These are phyloP conservation scores for Phialophora expanda DNA, from an alignment of 2,329 filamentous ascomycete genomes.

Conservation along the genomic window DNA sequence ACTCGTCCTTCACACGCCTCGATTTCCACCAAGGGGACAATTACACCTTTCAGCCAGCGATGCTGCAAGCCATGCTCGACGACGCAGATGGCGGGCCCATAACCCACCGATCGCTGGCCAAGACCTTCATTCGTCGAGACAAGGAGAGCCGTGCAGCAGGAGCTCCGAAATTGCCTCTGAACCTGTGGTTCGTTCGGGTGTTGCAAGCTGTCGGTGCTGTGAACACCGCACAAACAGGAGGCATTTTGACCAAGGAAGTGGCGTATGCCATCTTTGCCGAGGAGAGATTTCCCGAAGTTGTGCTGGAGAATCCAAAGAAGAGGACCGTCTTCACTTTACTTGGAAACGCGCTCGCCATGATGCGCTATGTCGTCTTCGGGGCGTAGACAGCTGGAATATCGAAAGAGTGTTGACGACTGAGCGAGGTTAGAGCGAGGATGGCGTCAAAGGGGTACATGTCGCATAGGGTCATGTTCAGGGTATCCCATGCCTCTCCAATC, in stretches of 20 bases:
- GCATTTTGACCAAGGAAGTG: slow-evolving; percentile 38
- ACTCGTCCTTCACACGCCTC: slow-evolving; percentile 44
- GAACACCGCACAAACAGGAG: slow-evolving; percentile 40
- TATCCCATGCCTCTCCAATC: slow-evolving; percentile 13
- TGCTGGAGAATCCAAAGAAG: slow-evolving; percentile 40
- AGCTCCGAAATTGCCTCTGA: slow-evolving; percentile 38
- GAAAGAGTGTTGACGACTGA: slow-evolving; percentile 9
- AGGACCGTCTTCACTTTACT: slow-evolving; percentile 38
- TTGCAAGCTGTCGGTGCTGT: slow-evolving; percentile 41
- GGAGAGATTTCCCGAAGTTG: slow-evolving; percentile 43
- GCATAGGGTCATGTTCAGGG: background rate
- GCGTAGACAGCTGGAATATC: slow-evolving; percentile 8
- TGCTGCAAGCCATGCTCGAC: slow-evolving; percentile 43
- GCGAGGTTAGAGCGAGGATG: slow-evolving; percentile 8
- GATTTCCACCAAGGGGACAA: slow-evolving; percentile 46
- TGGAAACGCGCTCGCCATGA: slow-evolving; percentile 36
- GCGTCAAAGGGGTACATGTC: slow-evolving; percentile 4
- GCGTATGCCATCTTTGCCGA: slow-evolving; percentile 42
- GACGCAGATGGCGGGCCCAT: slow-evolving; percentile 43
- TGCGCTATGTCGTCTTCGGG: slow-evolving; percentile 33
- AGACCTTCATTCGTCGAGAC: slow-evolving; percentile 41
- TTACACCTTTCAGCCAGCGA: slow-evolving; percentile 43
- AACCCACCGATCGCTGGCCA: slow-evolving; percentile 41
- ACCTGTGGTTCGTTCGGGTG: slow-evolving; percentile 42
- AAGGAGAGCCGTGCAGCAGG: slow-evolving; percentile 41